Conservation (phyloP, 768 basidiomycete species). For the Grammothele lineata region DNA sequence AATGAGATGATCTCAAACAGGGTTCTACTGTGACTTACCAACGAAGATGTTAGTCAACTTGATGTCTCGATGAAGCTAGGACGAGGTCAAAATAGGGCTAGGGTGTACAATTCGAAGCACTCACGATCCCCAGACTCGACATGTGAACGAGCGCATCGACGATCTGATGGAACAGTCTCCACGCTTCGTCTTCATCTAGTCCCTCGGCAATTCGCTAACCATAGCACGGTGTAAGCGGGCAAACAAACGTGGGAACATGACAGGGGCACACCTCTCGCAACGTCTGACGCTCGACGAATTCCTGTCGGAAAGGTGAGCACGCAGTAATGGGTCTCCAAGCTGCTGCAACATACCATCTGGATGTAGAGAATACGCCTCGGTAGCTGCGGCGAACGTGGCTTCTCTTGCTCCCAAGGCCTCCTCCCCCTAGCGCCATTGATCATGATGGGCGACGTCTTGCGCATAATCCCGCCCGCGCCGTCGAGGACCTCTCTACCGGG, state of each 20-base stretch:
- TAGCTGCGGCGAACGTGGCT: too few relatives aligned
- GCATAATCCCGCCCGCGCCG: not conserved
- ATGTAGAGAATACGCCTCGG: conserved; percentile 72
- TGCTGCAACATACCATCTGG: conserved; percentile 68
- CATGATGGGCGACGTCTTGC: conserved; percentile 1
- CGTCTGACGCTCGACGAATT: conserved; percentile 90
- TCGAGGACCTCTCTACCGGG: not conserved
- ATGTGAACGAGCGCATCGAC: conserved; percentile 89
- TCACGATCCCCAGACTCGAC: conserved; percentile 79
- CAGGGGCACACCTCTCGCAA: conserved; percentile 61
- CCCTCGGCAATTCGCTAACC: conserved; percentile 71
- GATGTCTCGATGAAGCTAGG: not conserved
- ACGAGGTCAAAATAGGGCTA: not conserved
- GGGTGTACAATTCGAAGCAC: conserved; percentile 20
- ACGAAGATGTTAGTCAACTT: conserved; percentile 67
- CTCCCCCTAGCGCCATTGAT: not conserved
- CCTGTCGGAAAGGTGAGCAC: conserved; percentile 40
- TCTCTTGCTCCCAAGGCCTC: too few relatives aligned
- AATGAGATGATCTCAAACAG: too few relatives aligned
- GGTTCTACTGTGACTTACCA: conserved; percentile 59
- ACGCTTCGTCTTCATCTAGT: conserved; percentile 78
- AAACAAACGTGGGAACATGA: not conserved
- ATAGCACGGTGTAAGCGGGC: conserved; percentile 5
- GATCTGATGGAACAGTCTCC: conserved; percentile 87
- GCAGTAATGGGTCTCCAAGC: not conserved